Percentiles rank a stretch among this genome's conserved stretches.
Conservation (phyloP, 371 early-diverging fungal genomes). For the Actinomortierella ambigua region DNA sequence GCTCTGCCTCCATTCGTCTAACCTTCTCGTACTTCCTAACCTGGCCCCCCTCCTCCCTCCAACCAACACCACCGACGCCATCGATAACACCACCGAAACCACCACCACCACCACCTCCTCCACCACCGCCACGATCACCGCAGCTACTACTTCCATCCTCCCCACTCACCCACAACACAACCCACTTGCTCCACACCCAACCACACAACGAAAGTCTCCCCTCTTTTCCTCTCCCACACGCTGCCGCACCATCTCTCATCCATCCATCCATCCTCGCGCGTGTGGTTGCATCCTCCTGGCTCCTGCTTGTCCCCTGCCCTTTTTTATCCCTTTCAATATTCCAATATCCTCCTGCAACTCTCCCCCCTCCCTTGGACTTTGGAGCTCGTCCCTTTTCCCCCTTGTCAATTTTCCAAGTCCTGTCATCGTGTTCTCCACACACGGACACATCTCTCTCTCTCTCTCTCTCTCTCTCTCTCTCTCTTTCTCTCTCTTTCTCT, state of each 20-base stretch:
- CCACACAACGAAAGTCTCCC: too few species aligned
- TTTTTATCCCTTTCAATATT: neutral
- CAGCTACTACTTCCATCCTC: too few species aligned
- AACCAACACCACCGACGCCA: too few species aligned
- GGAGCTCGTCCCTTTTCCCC: neutral
- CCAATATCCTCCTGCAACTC: neutral
- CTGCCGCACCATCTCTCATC: too few species aligned
- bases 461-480: neutral
- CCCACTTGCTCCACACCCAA: too few species aligned
- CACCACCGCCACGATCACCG: too few species aligned
- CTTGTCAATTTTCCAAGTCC: neutral
- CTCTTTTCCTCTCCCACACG: neutral
- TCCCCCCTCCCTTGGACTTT: neutral
- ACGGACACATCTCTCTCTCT: neutral
- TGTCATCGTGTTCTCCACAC: neutral
- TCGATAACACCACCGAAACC: too few species aligned
- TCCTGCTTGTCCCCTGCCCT: conserved; percentile 4
- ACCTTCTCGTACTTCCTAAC: neutral
- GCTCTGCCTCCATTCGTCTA: neutral
- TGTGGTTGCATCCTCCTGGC: too few species aligned
- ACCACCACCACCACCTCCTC: too few species aligned
- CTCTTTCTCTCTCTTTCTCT: neutral
- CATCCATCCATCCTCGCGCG: conserved; percentile 1
- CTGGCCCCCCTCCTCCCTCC: neutral
- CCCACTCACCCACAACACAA: too few species aligned